Conservation (phyloP, 2,329 filamentous ascomycete species). For the Aspergillus sp. region DNA sequence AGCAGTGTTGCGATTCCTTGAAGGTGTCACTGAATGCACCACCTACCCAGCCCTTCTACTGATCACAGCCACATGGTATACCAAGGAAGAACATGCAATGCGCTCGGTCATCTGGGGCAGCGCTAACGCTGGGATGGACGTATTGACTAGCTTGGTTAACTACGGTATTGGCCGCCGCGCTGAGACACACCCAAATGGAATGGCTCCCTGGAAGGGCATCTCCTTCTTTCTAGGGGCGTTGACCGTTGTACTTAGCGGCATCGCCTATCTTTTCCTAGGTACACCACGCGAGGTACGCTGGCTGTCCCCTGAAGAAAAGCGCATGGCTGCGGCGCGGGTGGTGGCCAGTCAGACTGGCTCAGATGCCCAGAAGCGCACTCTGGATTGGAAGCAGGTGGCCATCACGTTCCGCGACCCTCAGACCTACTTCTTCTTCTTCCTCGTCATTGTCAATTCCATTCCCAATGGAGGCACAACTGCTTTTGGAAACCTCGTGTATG, state of each 20-base stretch:
- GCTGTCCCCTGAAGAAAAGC: neutral
- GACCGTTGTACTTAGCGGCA: neutral
- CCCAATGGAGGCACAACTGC: neutral
- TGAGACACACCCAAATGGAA: neutral
- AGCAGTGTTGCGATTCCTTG: neutral
- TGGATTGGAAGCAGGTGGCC: neutral
- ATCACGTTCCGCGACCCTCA: neutral
- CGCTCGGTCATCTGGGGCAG: neutral
- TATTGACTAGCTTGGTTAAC: neutral
- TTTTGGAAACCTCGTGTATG: neutral
- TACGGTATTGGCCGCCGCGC: neutral
- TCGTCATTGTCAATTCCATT: neutral
- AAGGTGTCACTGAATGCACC: neutral
- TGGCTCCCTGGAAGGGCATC: neutral
- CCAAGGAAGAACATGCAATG: neutral
- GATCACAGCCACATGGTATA: neutral
- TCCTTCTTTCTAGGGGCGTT: neutral
- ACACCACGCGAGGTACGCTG: neutral
- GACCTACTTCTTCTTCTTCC: neutral
- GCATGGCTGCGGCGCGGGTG: neutral
- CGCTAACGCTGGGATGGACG: neutral
- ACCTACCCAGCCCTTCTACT: neutral
- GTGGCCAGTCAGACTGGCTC: neutral
- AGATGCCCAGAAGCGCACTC: neutral
- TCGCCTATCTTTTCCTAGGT: neutral